Percentiles rank a stretch among this genome's conserved stretches.
Evolutionary conservation across 306 rosid genomes (phyloP).

Genomic region (Abrus precatorius): DNA sequence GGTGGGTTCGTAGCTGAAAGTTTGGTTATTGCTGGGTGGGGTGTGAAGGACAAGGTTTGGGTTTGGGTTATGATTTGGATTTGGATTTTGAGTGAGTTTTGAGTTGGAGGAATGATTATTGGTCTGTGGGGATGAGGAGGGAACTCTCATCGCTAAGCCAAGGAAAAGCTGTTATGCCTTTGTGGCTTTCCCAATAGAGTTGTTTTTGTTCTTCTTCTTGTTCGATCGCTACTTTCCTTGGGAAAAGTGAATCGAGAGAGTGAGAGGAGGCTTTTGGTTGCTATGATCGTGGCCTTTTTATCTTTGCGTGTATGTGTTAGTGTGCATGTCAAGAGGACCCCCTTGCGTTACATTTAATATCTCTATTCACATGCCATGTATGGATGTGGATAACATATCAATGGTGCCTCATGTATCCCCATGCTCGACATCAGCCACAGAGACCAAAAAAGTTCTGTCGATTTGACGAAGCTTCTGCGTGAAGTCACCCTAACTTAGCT

Average conservation of each 20-base stretch:
- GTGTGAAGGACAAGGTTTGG: slow-evolving; percentile 28
- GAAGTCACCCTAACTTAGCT: slow-evolving; percentile 29
- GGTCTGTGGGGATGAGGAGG: slow-evolving; percentile 56
- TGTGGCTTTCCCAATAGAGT: slow-evolving; percentile 46
- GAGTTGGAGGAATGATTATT: slow-evolving; percentile 26
- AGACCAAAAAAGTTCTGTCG: slow-evolving; percentile 47
- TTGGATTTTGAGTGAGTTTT: slow-evolving; percentile 26
- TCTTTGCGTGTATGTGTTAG: slow-evolving; percentile 60
- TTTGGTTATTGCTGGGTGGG: slow-evolving; percentile 13
- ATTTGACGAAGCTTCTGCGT: slow-evolving; percentile 55
- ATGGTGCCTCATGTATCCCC: slow-evolving; percentile 28
- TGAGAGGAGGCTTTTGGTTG: slow-evolving; percentile 61
- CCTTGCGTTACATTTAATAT: slow-evolving; percentile 16
- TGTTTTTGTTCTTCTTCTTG: slow-evolving; percentile 3
- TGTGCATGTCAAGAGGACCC: slow-evolving; percentile 48
- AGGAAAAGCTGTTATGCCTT: slow-evolving; percentile 44
- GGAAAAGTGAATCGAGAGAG: slow-evolving; percentile 43
- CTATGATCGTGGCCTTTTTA: slow-evolving; percentile 70
- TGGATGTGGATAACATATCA: background rate
- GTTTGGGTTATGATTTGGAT: background rate
- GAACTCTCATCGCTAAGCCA: slow-evolving; percentile 78
- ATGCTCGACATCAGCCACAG: slow-evolving; percentile 44
- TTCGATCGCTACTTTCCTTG: slow-evolving; percentile 18
- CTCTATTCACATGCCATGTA: slow-evolving; percentile 31
- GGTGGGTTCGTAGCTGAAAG: slow-evolving; percentile 74